Evolutionary conservation across 495 filamentous ascomycete species (phyloP).

Genomic region (Penicillium malachiteum): DNA sequence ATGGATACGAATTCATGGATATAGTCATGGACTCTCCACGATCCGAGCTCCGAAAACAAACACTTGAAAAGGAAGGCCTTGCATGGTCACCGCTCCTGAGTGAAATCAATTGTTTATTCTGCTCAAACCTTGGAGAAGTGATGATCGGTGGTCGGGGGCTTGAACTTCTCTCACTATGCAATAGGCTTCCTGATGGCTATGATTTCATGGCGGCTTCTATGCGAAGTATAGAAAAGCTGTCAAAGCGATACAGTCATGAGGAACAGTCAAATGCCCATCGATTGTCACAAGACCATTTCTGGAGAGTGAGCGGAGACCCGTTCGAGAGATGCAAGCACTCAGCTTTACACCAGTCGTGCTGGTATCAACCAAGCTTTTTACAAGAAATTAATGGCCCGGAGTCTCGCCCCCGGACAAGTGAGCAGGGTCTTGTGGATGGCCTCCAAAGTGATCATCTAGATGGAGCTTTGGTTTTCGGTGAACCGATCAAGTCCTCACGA

Average conservation of each 20-base stretch:
- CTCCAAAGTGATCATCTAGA: not conserved
- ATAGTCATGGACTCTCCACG: constrained; percentile 7
- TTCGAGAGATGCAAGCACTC: not conserved
- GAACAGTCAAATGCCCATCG: not conserved
- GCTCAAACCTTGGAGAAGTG: not conserved
- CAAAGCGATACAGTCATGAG: not conserved
- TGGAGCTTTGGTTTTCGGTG: not conserved
- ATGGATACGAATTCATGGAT: constrained; percentile 17
- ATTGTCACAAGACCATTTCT: not conserved
- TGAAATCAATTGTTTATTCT: not conserved
- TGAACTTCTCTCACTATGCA: not conserved
- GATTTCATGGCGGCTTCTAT: not conserved
- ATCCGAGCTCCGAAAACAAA: constrained; percentile 1
- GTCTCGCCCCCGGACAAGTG: not conserved
- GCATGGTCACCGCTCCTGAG: not conserved
- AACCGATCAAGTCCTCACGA: not conserved
- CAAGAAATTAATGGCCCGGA: not conserved
- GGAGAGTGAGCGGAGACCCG: not conserved
- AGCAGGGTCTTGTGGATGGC: not conserved
- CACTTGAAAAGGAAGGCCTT: constrained; percentile 3
- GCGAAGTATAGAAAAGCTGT: not conserved
- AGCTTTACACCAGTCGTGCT: not conserved
- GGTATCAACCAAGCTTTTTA: not conserved
- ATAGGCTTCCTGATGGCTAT: not conserved
- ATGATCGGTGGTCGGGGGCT: not conserved